Base-by-base conservation (phyloP, 305 asterid genomes). In the Plantago coronopus region DNA sequence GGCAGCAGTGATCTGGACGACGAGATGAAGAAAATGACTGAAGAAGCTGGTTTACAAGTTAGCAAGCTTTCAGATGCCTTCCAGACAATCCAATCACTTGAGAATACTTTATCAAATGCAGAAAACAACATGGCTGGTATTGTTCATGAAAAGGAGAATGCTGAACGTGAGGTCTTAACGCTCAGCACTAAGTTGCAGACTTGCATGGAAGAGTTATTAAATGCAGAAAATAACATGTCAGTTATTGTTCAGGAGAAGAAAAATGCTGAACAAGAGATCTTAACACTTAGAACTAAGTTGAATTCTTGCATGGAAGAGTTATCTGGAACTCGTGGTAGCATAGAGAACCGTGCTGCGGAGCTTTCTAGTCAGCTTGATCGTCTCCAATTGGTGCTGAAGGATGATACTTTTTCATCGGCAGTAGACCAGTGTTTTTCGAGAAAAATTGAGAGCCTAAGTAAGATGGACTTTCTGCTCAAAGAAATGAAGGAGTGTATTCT, bases 251-350 rank as follows among this genome's bases (percentile, higher is more conserved):
- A 69, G 59, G 89, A 77, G 70, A 94, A 89, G 78, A 65, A 74
- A 64, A 69, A 55, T 60, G 79, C 81, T 61, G 86, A 84, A 55
- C 61, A 82, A 73, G 86, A 84, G 76, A 72, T 74, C 43, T 55
- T 72, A 17, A 69, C 65, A 37, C 95, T 93, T 62, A 78, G 75
- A 57, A 67, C 84, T 51, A 78, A 80, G 79, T 75, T 93, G 75
- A 76, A 78, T 66, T 77, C 80, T 71, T 85, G 88, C 81, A 79
- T 72, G 81, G 83, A 81, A 73, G 95, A 89, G 76, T 77, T 89
- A 76, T 79, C 81, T 64, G 90, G 81, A 48, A 74, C 74, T 34
- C 90, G 64, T 72, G 86, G 87, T 70, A 78, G 77, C 71, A 43
- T 73, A 55, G 82, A 69, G 61, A 82, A 66, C 72, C 75, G 55